Evolutionary conservation across 768 basidiomycete genomes (phyloP).

Genomic region (Lepiota brunneoincarnata): DNA sequence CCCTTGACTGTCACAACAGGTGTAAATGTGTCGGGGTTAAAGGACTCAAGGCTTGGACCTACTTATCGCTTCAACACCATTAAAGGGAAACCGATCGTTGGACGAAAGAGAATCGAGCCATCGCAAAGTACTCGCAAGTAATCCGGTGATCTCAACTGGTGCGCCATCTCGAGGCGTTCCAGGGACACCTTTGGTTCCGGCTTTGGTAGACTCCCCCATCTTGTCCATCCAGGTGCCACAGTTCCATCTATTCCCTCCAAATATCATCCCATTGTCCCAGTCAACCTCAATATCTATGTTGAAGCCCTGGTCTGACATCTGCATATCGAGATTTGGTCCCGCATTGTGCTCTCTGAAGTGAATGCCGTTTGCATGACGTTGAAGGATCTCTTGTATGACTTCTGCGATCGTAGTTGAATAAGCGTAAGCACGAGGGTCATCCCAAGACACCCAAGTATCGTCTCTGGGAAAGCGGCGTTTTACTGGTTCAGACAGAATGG

Average conservation of each 20-base stretch:
- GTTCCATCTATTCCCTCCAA: conserved; percentile 82
- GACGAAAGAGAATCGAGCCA: conserved; percentile 77
- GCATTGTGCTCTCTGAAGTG: conserved; percentile 96
- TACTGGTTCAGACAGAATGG: conserved; percentile 76
- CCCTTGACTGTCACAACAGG: conserved; percentile 61
- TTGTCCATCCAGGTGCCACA: conserved; percentile 99
- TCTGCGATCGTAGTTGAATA: conserved; percentile 87
- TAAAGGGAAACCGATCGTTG: conserved; percentile 78
- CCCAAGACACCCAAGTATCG: conserved; percentile 91
- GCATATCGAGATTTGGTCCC: conserved; percentile 94
- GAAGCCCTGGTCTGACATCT: conserved; percentile 93
- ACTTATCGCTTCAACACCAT: conserved; percentile 83
- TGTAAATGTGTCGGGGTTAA: neutral
- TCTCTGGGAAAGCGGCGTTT: conserved; percentile 94
- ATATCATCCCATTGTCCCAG: conserved; percentile 89
- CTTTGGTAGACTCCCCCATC: conserved; percentile 92
- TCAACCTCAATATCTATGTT: conserved; percentile 93
- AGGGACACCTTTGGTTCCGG: conserved; percentile 93
- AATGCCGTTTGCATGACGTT: conserved; percentile 91
- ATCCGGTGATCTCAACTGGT: conserved; percentile 91
- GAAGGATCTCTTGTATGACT: conserved; percentile 93
- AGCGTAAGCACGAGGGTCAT: conserved; percentile 80
- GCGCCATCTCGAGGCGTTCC: conserved; percentile 96
- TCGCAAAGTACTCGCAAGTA: conserved; percentile 88
- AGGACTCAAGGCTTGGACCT: conserved; percentile 28